Evolutionary conservation across 257 asterid species (phyloP).

Genomic region (Craterostigma plantagineum): DNA sequence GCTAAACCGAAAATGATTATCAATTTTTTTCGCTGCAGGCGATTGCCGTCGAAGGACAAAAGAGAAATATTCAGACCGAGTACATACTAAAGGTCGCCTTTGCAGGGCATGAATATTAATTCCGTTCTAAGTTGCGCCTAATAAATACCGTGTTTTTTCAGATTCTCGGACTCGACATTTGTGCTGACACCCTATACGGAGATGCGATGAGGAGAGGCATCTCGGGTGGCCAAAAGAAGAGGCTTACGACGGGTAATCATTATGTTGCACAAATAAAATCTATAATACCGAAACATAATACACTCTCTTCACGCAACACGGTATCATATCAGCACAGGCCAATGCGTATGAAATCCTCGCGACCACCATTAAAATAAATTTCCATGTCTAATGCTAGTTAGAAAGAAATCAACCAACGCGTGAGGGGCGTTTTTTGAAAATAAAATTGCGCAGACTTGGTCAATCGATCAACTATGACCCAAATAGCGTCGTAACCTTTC

Average conservation of each 20-base stretch:
- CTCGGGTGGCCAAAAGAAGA: constrained; percentile 36
- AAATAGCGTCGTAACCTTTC: too few species aligned
- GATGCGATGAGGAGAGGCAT: constrained; percentile 34
- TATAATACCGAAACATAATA: too few species aligned
- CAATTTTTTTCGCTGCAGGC: constrained; percentile 21
- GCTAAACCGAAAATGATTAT: background rate
- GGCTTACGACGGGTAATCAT: constrained; percentile 25
- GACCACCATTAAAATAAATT: too few species aligned
- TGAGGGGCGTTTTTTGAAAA: too few species aligned
- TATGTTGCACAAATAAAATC: too few species aligned
- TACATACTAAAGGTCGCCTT: constrained; percentile 22
- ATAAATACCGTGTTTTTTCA: constrained; percentile 6
- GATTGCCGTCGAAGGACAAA: constrained; percentile 27
- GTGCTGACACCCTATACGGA: constrained; percentile 27
- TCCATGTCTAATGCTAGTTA: too few species aligned
- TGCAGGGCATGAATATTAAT: background rate
- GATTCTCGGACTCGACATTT: constrained; percentile 33
- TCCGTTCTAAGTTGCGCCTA: background rate
- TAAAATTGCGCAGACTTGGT: too few species aligned
- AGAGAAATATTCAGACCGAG: constrained; percentile 25
- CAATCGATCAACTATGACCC: too few species aligned
- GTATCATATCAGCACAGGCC: too few species aligned
- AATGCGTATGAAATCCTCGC: too few species aligned
- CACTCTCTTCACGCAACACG: too few species aligned
- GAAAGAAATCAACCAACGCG: too few species aligned